Percentiles rank a stretch among this genome's conserved stretches.
These are phyloP conservation scores for Elsinoe ampelina DNA, from an alignment of 2,329 filamentous ascomycete genomes.

Conservation along the genomic window DNA sequence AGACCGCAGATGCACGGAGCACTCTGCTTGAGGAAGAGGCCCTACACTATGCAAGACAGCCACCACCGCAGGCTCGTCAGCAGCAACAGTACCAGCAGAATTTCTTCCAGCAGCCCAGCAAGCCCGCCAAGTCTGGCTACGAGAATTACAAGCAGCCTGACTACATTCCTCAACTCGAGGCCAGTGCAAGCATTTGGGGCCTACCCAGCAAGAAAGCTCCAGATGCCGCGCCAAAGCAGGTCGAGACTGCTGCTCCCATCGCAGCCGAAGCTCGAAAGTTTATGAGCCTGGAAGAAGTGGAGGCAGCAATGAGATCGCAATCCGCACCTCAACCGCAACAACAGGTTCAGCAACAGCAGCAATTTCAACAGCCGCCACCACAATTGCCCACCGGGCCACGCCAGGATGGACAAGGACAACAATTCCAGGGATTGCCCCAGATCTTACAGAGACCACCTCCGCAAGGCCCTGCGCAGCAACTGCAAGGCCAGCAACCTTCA, in stretches of 20 bases:
- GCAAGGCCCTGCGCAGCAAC: slow-evolving; percentile 18
- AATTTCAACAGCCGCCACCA: slow-evolving; percentile 28
- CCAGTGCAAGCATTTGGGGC: slow-evolving; percentile 89
- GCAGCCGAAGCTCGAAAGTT: slow-evolving; percentile 56
- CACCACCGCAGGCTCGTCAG: slow-evolving; percentile 41
- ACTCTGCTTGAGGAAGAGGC: slow-evolving; percentile 87
- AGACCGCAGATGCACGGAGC: slow-evolving; percentile 76
- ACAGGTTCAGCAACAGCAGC: slow-evolving; percentile 34
- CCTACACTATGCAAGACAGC: slow-evolving; percentile 67
- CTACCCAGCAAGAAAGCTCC: slow-evolving; percentile 49
- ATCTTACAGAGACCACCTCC: slow-evolving; percentile 30
- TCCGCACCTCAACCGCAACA: slow-evolving; percentile 40
- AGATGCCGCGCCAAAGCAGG: slow-evolving; percentile 21
- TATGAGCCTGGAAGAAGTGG: slow-evolving; percentile 94
- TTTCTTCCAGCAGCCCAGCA: slow-evolving; percentile 38
- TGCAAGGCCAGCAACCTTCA: slow-evolving; percentile 19
- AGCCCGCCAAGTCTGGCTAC: slow-evolving; percentile 71
- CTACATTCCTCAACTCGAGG: slow-evolving; percentile 80
- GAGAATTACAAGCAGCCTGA: slow-evolving; percentile 82
- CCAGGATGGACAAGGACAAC: slow-evolving; percentile 29
- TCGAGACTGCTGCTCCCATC: slow-evolving; percentile 19
- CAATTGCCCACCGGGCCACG: slow-evolving; percentile 29
- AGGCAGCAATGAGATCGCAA: slow-evolving; percentile 78
- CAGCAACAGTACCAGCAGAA: slow-evolving; percentile 26
- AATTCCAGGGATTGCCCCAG: slow-evolving; percentile 37